Conservation (phyloP, 2,329 filamentous ascomycete species). For the Cordyceps cateniannulata region DNA sequence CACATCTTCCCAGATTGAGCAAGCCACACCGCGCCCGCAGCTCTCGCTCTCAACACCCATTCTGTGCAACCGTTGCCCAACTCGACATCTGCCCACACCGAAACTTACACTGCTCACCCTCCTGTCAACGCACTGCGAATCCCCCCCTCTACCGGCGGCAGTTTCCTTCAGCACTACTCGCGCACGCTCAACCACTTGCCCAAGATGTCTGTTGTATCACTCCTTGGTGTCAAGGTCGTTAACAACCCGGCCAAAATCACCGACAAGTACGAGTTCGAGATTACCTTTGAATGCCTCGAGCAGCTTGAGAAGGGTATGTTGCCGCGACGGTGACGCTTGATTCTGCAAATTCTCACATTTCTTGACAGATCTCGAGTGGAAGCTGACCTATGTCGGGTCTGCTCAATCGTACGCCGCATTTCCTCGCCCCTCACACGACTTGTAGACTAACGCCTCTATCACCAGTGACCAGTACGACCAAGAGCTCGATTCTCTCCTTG, state of each 20-base stretch:
- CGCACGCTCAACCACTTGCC: too few species aligned
- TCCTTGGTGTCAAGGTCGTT: conserved; percentile 89
- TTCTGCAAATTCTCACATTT: conserved; percentile 10
- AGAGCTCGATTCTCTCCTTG: conserved; percentile 92
- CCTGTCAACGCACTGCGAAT: not conserved
- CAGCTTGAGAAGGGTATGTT: conserved; percentile 77
- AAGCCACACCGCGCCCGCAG: not conserved
- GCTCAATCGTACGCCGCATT: conserved; percentile 74
- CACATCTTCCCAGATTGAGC: not conserved
- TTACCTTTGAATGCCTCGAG: conserved; percentile 97
- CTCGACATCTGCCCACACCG: not conserved
- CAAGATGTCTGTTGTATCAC: conserved; percentile 87
- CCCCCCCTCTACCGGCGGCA: not conserved
- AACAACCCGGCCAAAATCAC: conserved; percentile 97
- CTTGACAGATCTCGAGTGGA: conserved; percentile 87
- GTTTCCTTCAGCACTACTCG: too few species aligned
- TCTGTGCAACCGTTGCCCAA: not conserved
- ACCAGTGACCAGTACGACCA: conserved; percentile 89
- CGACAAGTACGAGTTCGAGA: conserved; percentile 93
- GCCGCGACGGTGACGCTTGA: not conserved
- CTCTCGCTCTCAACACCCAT: not conserved
- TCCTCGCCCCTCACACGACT: not conserved
- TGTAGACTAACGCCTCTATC: conserved; percentile 12
- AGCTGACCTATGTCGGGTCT: conserved; percentile 96
- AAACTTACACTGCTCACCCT: not conserved